Percentiles rank a stretch among this genome's conserved stretches.
Conservation (phyloP, 768 basidiomycete genomes). For the Lactarius vividus region DNA sequence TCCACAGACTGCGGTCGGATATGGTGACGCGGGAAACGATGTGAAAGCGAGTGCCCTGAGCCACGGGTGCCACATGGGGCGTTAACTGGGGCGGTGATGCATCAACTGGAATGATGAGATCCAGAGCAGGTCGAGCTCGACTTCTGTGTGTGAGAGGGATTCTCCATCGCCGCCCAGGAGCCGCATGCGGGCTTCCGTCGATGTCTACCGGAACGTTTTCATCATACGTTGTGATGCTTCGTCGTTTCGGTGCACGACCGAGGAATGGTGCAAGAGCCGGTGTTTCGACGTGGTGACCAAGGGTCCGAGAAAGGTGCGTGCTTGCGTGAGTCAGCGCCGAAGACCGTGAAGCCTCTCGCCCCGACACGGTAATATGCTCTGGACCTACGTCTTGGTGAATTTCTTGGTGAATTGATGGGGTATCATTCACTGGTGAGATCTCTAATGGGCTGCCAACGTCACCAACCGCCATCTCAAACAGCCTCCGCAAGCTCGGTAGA, state of each 20-base stretch:
- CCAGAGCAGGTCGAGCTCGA: constrained; percentile 39
- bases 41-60: constrained; percentile 44
- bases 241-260: constrained; percentile 42
- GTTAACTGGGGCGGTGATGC: background rate
- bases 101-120: constrained; percentile 27
- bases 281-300: constrained; percentile 51
- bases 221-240: constrained; percentile 40
- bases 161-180: constrained; percentile 31
- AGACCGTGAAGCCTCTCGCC: constrained; percentile 26
- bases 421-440: constrained; percentile 15
- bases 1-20: constrained; percentile 45
- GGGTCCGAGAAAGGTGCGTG: constrained; percentile 45
- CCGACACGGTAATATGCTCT: constrained; percentile 1
- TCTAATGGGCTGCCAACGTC: constrained; percentile 31
- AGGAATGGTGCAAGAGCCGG: constrained; percentile 51
- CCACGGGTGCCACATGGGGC: constrained; percentile 5
- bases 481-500: constrained; percentile 44
- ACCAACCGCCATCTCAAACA: constrained; percentile 53
- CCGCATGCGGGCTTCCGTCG: constrained; percentile 22
- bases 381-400: background rate
- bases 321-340: constrained; percentile 24
- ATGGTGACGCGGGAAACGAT: constrained; percentile 43
- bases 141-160: constrained; percentile 44
- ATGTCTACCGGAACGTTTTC: constrained; percentile 39
- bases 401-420: background rate